These are phyloP conservation scores for Yamadazyma buinensis DNA, from an alignment of 1,139 yeast genomes.

Conservation along the genomic window DNA sequence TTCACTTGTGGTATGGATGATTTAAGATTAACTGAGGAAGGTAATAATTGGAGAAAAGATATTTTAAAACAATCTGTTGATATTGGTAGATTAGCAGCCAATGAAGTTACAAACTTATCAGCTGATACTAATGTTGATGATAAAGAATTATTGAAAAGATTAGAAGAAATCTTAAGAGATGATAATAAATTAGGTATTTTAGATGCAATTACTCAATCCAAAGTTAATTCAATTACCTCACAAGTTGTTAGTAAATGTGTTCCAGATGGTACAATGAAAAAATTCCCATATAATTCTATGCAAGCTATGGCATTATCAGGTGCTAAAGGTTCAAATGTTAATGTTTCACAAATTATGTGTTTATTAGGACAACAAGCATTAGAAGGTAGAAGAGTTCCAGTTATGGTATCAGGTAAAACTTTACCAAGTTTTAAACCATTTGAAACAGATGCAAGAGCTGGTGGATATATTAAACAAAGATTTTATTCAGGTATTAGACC, in stretches of 20 bases:
- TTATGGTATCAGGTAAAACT: constrained; percentile 98
- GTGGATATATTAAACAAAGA: constrained; percentile 96
- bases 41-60: constrained; percentile 84
- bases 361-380: constrained; percentile 97
- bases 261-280: constrained; percentile 93
- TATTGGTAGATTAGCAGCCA: constrained; percentile 87
- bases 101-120: constrained; percentile 87
- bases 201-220: constrained; percentile 94
- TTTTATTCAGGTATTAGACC: constrained; percentile 98
- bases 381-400: constrained; percentile 99
- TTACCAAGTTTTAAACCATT: constrained; percentile 94
- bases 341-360: constrained; percentile 99
- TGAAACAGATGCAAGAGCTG: constrained; percentile 97
- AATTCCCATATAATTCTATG: constrained; percentile 95
- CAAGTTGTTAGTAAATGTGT: constrained; percentile 92
- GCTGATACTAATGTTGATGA: constrained; percentile 53
- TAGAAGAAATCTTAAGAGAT: constrained; percentile 94
- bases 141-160: constrained; percentile 77
- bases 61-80: constrained; percentile 74
- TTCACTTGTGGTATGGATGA: constrained; percentile 99
- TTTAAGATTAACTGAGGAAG: constrained; percentile 84
- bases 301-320: constrained; percentile 99
- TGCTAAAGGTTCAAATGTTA: constrained; percentile 98
- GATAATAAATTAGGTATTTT: constrained; percentile 87
- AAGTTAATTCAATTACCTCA: constrained; percentile 88